Base-by-base conservation (phyloP, 1,284 basidiomycete genomes). In the Moniliella sp. region DNA sequence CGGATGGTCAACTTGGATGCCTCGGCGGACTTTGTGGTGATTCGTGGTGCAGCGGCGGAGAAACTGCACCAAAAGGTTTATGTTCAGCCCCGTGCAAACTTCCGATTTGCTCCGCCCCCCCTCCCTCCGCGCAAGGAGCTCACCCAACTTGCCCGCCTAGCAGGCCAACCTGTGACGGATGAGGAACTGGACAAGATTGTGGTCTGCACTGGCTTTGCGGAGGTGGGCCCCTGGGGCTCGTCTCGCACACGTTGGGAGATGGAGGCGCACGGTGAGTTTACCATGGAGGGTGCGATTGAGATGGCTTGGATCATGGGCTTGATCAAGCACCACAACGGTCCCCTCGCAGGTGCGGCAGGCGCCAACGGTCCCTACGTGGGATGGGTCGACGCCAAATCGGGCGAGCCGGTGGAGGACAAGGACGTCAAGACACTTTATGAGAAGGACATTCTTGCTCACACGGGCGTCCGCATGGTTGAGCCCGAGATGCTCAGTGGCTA, bases 241-340 rank as follows among this genome's bases (percentile, higher is more conserved):
- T 77, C 86, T 14, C 76, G 88, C 46, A 97, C 88, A n/a, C 75
- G 88, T 45, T 97, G 88, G 88, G 86, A 97, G 67, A 47, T 49
- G 42, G 50, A 54, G 39, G 50, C 49, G 17, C 44, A 41, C 25
- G 49, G 50, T 26, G 39, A 42, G 36, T 40, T 54, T 32, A 51
- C 47, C 35, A 88, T 94, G 52, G 79, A 93, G 63, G 88, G 86
- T 28, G 82, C 80, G 57, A 91, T 97, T 52, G 88, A 97, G 67
- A 86, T 97, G 77, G 86, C 88, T 10, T 97, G 88, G 84, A 78
- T 93, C 65, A 94, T 91, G 79, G 86, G 91, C 28, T 74, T 74
- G 64, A 93, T 94, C 71, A 93, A 88, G 65, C 83, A 94, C 68
- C 84, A 93, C 61, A 81, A 97, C 49, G 91, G 88, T 13, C 79